Evolutionary conservation across 805 yeast species (phyloP).

Genomic region (Hanseniaspora taiwanica): DNA sequence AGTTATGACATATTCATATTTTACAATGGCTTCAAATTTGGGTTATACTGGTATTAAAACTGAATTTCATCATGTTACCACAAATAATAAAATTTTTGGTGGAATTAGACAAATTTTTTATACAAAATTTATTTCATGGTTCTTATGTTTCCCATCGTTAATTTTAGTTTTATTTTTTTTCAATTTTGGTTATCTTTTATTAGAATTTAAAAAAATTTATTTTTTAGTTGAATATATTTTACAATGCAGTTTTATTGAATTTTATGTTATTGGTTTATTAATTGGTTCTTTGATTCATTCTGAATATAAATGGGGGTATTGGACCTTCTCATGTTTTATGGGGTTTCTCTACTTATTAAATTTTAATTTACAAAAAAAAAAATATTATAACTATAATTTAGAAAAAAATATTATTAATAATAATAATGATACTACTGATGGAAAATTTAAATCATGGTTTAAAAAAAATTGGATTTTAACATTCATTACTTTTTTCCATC

Average conservation of each 20-base stretch:
- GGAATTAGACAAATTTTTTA: constrained; percentile 33
- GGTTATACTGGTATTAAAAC: constrained; percentile 30
- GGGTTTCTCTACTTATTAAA: constrained; percentile 27
- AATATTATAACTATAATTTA: background rate
- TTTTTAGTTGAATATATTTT: constrained; percentile 22
- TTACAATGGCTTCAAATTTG: constrained; percentile 33
- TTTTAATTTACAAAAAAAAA: constrained; percentile 18
- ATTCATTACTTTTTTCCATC: constrained; percentile 18
- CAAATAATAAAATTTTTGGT: constrained; percentile 10
- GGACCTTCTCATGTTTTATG: constrained; percentile 37
- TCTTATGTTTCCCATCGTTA: constrained; percentile 32
- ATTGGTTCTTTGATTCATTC: constrained; percentile 43
- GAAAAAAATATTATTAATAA: too few relatives aligned
- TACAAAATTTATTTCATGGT: constrained; percentile 32
- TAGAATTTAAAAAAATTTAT: background rate
- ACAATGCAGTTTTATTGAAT: constrained; percentile 32
- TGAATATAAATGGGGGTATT: constrained; percentile 59
- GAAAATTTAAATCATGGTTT: too few relatives aligned
- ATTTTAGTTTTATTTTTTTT: constrained; percentile 12
- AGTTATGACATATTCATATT: constrained; percentile 28
- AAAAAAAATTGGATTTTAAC: constrained; percentile 5
- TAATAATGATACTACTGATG: constrained; percentile 3
- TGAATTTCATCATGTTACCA: constrained; percentile 27
- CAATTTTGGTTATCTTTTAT: background rate
- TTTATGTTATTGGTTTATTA: constrained; percentile 39